phyloP scores from a whole-genome alignment of 1,284 basidiomycete genomes.

The Boletus sp. region DNA sequence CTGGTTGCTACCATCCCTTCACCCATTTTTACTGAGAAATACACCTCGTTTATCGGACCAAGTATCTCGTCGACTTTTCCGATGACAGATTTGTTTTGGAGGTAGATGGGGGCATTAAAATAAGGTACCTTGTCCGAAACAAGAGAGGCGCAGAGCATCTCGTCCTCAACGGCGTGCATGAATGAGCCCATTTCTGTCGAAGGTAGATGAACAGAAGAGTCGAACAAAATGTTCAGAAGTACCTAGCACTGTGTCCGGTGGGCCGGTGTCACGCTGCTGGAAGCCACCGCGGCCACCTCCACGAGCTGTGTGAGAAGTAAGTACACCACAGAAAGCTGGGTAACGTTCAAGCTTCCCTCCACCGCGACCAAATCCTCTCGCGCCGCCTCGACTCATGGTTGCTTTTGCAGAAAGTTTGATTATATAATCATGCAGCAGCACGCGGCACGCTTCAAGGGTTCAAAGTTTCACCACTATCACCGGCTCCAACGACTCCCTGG shows the following conservation, averaged over 20 bases:
- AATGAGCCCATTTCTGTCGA: constrained; percentile 81
- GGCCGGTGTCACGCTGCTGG: constrained; percentile 72
- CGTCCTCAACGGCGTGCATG: constrained; percentile 94
- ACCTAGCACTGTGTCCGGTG: constrained; percentile 85
- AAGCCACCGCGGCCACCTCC: constrained; percentile 67
- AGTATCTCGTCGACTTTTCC: constrained; percentile 97
- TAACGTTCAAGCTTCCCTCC: constrained; percentile 34
- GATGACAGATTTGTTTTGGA: constrained; percentile 96
- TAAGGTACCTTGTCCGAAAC: constrained; percentile 93
- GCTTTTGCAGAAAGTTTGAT: neutral
- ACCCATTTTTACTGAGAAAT: constrained; percentile 97
- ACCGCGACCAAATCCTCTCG: constrained; percentile 46
- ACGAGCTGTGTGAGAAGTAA: constrained; percentile 36
- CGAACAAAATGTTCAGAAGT: constrained; percentile 4
- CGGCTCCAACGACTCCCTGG: neutral
- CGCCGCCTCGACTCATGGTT: constrained; percentile 50
- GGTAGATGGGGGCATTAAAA: constrained; percentile 99
- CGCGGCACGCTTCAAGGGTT: neutral
- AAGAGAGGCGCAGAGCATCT: constrained; percentile 93
- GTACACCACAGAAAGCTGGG: constrained; percentile 1
- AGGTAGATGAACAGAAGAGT: constrained; percentile 1
- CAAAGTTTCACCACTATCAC: neutral
- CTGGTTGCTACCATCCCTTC: constrained; percentile 94
- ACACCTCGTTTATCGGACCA: constrained; percentile 98
- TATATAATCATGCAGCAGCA: constrained; percentile 11